Conservation (phyloP, 768 basidiomycete species). For the Tephrocybe rancida region DNA sequence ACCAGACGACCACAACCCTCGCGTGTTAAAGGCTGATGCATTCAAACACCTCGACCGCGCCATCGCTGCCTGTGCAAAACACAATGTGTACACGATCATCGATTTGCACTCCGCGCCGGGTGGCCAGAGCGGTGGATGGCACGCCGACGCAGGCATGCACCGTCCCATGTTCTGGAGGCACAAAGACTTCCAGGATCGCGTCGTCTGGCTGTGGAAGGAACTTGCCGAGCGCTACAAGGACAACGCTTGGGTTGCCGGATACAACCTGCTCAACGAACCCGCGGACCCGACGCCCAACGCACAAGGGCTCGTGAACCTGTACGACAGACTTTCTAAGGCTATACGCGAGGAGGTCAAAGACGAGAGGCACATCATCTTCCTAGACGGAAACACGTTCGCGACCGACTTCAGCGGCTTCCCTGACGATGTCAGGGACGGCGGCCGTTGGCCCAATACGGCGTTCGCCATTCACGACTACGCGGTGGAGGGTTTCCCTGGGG, state of each 20-base stretch:
- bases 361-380: conserved; percentile 71
- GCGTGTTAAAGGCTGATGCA: conserved; percentile 72
- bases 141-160: conserved; percentile 73
- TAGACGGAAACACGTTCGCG: conserved; percentile 88
- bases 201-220: conserved; percentile 75
- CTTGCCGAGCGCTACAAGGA: conserved; percentile 73
- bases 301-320: conserved; percentile 68
- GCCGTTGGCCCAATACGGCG: conserved; percentile 65
- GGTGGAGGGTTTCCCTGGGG: conserved; percentile 66
- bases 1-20: conserved; percentile 72
- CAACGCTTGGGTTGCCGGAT: conserved; percentile 83
- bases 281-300: conserved; percentile 62
- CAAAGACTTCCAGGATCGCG: conserved; percentile 83
- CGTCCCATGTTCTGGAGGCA: conserved; percentile 77
- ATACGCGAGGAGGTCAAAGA: conserved; percentile 73
- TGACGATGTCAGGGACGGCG: conserved; percentile 56
- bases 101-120: conserved; percentile 80
- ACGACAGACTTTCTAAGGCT: conserved; percentile 66
- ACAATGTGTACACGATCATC: conserved; percentile 78
- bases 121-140: conserved; percentile 79
- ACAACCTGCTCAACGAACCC: conserved; percentile 84
- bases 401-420: conserved; percentile 66
- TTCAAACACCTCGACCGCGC: conserved; percentile 84
- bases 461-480: conserved; percentile 83
- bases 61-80: conserved; percentile 69